Evolutionary conservation across 2,329 filamentous ascomycete species (phyloP), one percentile per base, ranked within the genome.

Genomic region (Sporothrix phasma): DNA sequence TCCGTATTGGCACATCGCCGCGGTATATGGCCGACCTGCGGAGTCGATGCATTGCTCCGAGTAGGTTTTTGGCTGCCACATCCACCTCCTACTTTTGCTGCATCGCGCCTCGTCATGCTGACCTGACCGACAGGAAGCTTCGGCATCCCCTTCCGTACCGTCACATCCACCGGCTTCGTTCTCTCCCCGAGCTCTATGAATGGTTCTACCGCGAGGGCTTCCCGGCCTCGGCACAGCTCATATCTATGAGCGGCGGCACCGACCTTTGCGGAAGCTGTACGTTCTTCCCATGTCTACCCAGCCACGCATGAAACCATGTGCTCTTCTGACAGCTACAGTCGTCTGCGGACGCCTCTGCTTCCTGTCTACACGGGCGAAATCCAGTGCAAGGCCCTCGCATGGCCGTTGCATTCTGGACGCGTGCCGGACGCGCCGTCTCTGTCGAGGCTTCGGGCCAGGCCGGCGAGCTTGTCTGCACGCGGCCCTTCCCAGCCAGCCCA

Each of bases 401-500:
- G 70, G 76, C 76, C 61, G 76, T 80, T n/a, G 77, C 66, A 73
- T 80, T 56, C 72, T 74, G 1, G 73, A 79, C 67, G 70, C 75
- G 69, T 69, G 2, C 74, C 73, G 2, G 76, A 75, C 19, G 69
- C 72, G 3, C 47, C 8, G 37, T 65, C 10, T 73, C 72, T 2
- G 73, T 76, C 34, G 69, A 72, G 63, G 58, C 66, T 1, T 66
- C 67, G 19, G 75, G 76, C 15, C 69, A 75, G 49, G 72, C 76
- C 2, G 78, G 79, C 2, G 78, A 81, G 67, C 73, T 80, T 62
- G 72, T 80, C 43, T 76, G 78, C 62, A 71, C 75, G 2, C 74
- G 75, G 49, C 76, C 78, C 4, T 80, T 80, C 78, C 78, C 2
- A 76, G 73, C 59, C 77, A 78, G 76, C 77, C 78, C 1, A 73